phyloP scores from a whole-genome alignment of 768 basidiomycete species.

The Paxillus ammoniavirescens region DNA sequence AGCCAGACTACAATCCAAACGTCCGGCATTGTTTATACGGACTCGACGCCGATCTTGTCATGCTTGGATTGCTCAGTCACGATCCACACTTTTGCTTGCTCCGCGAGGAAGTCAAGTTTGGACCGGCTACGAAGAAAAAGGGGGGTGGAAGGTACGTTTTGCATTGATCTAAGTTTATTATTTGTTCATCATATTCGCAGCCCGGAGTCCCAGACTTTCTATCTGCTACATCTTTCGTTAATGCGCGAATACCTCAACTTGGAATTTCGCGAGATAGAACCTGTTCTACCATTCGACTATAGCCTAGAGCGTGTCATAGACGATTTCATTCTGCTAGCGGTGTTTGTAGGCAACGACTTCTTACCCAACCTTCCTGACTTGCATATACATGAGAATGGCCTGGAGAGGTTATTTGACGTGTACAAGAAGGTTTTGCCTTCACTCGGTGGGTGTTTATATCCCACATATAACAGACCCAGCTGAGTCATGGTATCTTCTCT shows the following conservation, averaged over 20 bases:
- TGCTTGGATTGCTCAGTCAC: slow-evolving; percentile 95
- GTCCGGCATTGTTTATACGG: slow-evolving; percentile 97
- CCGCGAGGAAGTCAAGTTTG: slow-evolving; percentile 98
- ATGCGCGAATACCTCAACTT: slow-evolving; percentile 97
- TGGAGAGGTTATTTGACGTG: slow-evolving; percentile 90
- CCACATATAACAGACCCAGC: not conserved
- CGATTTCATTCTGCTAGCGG: slow-evolving; percentile 94
- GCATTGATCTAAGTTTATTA: not conserved
- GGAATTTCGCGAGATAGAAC: slow-evolving; percentile 79
- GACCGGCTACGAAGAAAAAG: slow-evolving; percentile 75
- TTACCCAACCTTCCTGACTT: slow-evolving; percentile 93
- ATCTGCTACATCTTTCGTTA: slow-evolving; percentile 89
- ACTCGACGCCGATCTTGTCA: slow-evolving; percentile 96
- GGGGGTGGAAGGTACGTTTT: slow-evolving; percentile 47
- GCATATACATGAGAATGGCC: slow-evolving; percentile 96
- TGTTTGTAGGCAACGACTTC: slow-evolving; percentile 98
- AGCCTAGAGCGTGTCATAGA: slow-evolving; percentile 94
- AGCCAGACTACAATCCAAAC: slow-evolving; percentile 95
- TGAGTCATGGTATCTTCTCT: slow-evolving; percentile 1
- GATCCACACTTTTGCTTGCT: slow-evolving; percentile 98
- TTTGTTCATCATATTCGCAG: slow-evolving; percentile 26
- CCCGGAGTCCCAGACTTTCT: slow-evolving; percentile 86
- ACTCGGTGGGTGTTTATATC: slow-evolving; percentile 44
- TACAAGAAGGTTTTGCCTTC: slow-evolving; percentile 91
- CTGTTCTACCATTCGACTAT: slow-evolving; percentile 73